These are phyloP conservation scores for Stenogyne calaminthoides DNA, from an alignment of 305 asterid genomes.

Conservation along the genomic window DNA sequence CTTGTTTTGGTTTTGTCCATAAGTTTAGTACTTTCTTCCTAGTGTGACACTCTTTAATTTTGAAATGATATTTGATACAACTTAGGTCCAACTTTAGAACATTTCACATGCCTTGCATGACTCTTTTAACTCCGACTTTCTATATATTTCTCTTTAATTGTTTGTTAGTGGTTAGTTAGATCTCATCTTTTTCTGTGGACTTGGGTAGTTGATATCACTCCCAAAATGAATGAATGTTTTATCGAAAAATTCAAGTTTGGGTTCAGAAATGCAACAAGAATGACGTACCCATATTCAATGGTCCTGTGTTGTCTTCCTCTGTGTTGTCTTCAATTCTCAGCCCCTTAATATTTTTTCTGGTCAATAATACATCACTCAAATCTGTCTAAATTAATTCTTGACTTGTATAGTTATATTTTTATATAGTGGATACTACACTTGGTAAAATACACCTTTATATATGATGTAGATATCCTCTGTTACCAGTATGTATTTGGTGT, in stretches of 20 bases:
- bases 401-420: not conserved
- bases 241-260: not conserved
- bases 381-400: not conserved
- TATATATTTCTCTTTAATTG: not conserved
- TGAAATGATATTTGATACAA: not conserved
- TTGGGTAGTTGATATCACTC: not conserved
- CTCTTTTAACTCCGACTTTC: not conserved
- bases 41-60: slow-evolving; percentile 4
- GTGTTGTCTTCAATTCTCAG: slow-evolving; percentile 20
- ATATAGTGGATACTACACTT: not conserved
- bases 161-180: not conserved
- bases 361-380: not conserved
- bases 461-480: too few relatives aligned
- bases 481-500: too few relatives aligned
- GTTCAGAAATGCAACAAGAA: not conserved
- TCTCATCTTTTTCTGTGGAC: not conserved
- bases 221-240: not conserved
- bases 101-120: slow-evolving; percentile 25
- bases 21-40: slow-evolving; percentile 12
- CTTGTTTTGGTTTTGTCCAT: slow-evolving; percentile 19
- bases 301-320: slow-evolving; percentile 23
- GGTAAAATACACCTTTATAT: too few relatives aligned
- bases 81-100: not conserved
- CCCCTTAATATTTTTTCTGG: not conserved
- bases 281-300: slow-evolving; percentile 39